These are phyloP conservation scores for Russula ochroleuca DNA, from an alignment of 768 basidiomycete genomes.

Conservation along the genomic window DNA sequence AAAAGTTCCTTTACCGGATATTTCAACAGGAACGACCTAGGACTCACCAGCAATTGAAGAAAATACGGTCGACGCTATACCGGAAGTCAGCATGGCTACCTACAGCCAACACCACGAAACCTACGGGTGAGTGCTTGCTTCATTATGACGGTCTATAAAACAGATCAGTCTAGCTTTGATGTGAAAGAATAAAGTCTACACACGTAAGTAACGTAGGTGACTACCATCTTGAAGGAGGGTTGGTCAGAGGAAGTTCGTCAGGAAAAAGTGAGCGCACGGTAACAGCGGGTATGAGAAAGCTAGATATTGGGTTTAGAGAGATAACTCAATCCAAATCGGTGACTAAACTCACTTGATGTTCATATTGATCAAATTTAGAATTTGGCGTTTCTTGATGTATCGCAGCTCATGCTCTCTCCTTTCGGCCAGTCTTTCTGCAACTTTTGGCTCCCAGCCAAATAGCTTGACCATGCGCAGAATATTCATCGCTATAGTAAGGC, in stretches of 20 bases:
- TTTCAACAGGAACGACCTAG: background rate
- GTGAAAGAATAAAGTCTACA: background rate
- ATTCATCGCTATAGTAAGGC: slow-evolving; percentile 31
- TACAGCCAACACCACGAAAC: background rate
- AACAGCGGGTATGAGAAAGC: slow-evolving; percentile 39
- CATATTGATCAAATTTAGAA: slow-evolving; percentile 36
- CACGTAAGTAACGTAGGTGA: slow-evolving; percentile 36
- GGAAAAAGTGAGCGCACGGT: slow-evolving; percentile 28
- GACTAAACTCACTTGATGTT: slow-evolving; percentile 32
- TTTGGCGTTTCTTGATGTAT: slow-evolving; percentile 35
- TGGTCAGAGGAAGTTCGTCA: background rate
- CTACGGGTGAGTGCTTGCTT: slow-evolving; percentile 34
- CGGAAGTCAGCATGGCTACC: background rate
- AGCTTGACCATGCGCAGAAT: slow-evolving; percentile 51
- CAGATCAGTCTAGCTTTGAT: background rate
- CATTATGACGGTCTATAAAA: slow-evolving; percentile 34
- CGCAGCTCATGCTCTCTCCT: slow-evolving; percentile 41
- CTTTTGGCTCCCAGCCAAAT: slow-evolving; percentile 59
- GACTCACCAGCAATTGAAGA: slow-evolving; percentile 30
- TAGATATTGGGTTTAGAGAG: slow-evolving; percentile 19
- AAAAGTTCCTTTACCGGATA: background rate
- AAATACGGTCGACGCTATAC: slow-evolving; percentile 32
- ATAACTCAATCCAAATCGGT: background rate
- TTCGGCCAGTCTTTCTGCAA: slow-evolving; percentile 33
- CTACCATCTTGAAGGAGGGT: slow-evolving; percentile 33